A percentile compares a stretch with the other conserved stretches of the same genome.
These are phyloP conservation scores for Hymenoscyphus scutula DNA, from an alignment of 2,329 filamentous ascomycete species.

Conservation along the genomic window DNA sequence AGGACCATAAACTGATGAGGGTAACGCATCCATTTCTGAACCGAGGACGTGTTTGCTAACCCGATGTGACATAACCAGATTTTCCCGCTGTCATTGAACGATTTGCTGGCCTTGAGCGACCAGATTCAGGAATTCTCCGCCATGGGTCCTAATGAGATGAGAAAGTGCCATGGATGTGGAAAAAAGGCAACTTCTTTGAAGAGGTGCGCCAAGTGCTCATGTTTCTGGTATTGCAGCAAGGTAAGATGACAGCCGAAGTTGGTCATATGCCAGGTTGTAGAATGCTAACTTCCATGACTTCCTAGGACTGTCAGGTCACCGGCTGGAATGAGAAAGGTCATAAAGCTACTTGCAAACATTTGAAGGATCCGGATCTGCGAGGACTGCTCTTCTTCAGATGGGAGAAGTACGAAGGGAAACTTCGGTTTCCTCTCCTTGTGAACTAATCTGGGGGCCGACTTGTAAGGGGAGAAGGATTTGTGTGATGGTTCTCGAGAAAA, in stretches of 20 bases:
- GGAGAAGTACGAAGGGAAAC: slow-evolving; percentile 28
- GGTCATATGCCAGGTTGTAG: no score
- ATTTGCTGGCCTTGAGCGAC: slow-evolving; percentile 24
- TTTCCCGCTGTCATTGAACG: slow-evolving; percentile 22
- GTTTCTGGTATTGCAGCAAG: slow-evolving; percentile 32
- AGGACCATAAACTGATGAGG: slow-evolving; percentile 13
- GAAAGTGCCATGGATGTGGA: slow-evolving; percentile 26
- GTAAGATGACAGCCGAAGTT: slow-evolving; percentile 26
- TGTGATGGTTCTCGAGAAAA: neutral
- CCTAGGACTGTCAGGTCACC: slow-evolving; percentile 28
- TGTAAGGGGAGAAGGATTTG: neutral
- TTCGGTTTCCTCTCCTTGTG: slow-evolving; percentile 24
- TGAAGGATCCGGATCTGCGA: slow-evolving; percentile 33
- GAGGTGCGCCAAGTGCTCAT: slow-evolving; percentile 26
- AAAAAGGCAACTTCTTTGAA: slow-evolving; percentile 22
- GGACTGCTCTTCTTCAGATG: slow-evolving; percentile 31
- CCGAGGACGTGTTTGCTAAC: slow-evolving; percentile 15
- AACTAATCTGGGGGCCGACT: neutral
- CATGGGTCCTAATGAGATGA: slow-evolving; percentile 21
- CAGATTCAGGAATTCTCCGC: slow-evolving; percentile 25
- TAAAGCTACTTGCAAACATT: slow-evolving; percentile 32
- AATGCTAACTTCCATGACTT: slow-evolving; percentile 17
- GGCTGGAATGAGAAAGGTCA: slow-evolving; percentile 35
- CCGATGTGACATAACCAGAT: slow-evolving; percentile 13
- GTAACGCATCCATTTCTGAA: slow-evolving; percentile 7